Base-by-base conservation (phyloP, 768 basidiomycete species). In the Ramaria rubella region DNA sequence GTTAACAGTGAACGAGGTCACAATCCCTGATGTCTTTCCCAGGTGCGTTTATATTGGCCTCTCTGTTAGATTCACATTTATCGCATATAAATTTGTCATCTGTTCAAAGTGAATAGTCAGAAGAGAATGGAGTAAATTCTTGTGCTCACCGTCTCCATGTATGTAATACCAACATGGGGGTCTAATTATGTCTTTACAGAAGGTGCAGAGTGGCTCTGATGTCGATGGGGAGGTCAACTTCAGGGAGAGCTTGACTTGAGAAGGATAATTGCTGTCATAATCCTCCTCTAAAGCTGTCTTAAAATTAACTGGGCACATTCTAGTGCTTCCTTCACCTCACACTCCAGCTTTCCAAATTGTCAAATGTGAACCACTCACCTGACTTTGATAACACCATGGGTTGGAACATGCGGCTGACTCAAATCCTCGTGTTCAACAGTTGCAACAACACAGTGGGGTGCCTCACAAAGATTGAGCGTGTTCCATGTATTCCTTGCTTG, bases 401-500 rank as follows among this genome's bases (percentile, higher is more conserved):
- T 58, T 17, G 70, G 64, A 14, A 64, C 60, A 52, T 73, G 71
- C 2, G 63, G 55, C 2, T 49, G 58, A 7, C 59, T 30, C 34
- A 67, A 55, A 57, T 62, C 59, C 14, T 49, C 19, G 23, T 63
- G 46, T 26, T 52, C 59, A 26, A 68, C 38, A 11, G 58, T 54
- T 3, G 57, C 44, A 5, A 29, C 31, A 15, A 67, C 38, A 52
- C 72, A 73, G 3, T 49, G 62, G 1, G 63, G 63, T 3, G 59
- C 30, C n/a, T 64, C 62, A 57, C 69, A 71, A 27, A 71, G 63
- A 58, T 72, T 67, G 14, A 72, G 44, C 4, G 65, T 68, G 31
- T 63, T 61, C 50, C 27, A 30, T 3, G 31, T 36, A 24, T 52
- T 31, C 31, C 34, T 52, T 24, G 50, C 50, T 43, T 63, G 61